Conservation (phyloP, 1,284 basidiomycete genomes). For the Phaffia rhodozyma region DNA sequence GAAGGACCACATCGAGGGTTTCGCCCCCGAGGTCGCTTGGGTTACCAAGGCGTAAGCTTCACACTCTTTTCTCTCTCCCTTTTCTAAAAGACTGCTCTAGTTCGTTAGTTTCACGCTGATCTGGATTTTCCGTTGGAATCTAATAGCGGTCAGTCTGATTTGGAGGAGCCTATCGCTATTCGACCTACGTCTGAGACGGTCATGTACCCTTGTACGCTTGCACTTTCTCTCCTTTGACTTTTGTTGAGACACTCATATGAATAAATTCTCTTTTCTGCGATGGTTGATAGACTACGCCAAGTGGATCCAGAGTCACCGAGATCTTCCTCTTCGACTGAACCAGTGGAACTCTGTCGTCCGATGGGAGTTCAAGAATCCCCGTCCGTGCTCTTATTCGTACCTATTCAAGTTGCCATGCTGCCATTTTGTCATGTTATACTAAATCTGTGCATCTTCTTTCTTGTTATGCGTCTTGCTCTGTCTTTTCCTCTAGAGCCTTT, state of each 20-base stretch:
- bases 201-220: constrained; percentile 80
- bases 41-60: constrained; percentile 82
- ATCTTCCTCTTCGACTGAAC: constrained; percentile 93
- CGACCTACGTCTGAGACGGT: constrained; percentile 95
- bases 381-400: constrained; percentile 34
- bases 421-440: background rate
- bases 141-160: constrained; percentile 70
- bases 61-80: background rate
- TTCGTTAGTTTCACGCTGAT: background rate
- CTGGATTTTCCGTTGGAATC: background rate
- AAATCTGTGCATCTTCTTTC: background rate
- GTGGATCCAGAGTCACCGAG: constrained; percentile 96
- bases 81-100: background rate
- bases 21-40: constrained; percentile 99
- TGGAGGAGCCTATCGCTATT: constrained; percentile 96
- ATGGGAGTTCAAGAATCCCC: constrained; percentile 99
- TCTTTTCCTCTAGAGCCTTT: constrained; percentile 59
- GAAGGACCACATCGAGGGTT: constrained; percentile 99
- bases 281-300: constrained; percentile 63
- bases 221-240: background rate
- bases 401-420: background rate
- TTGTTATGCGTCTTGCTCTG: background rate
- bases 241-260: background rate
- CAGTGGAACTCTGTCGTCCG: constrained; percentile 99
- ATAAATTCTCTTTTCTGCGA: background rate